Conservation (phyloP, 129 eudicot species). For the Pittosporum tobira region DNA sequence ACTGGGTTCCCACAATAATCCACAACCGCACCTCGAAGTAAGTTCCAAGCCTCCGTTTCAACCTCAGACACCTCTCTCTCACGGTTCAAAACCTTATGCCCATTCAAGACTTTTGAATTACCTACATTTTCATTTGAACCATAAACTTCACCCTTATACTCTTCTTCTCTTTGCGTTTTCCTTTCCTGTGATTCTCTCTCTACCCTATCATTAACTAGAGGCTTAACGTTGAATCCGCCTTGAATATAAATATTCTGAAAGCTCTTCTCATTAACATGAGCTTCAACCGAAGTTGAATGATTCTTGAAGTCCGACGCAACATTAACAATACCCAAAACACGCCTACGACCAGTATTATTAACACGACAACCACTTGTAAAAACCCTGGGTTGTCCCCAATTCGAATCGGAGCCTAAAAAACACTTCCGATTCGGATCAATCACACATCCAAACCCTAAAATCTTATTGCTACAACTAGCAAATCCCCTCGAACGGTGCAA, state of each 20-base stretch:
- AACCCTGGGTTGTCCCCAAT: conserved; percentile 45
- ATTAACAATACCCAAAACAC: conserved; percentile 33
- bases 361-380: conserved; percentile 29
- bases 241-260: conserved; percentile 58
- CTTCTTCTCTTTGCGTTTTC: conserved; percentile 14
- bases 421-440: conserved; percentile 43
- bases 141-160: conserved; percentile 13
- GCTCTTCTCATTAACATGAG: conserved; percentile 43
- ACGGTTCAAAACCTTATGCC: conserved; percentile 12
- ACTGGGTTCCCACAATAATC: conserved; percentile 76
- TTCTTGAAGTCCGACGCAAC: conserved; percentile 72
- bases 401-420: conserved; percentile 57
- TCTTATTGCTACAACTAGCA: conserved; percentile 22
- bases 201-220: conserved; percentile 39
- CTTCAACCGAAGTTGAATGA: conserved; percentile 60
- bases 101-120: conserved; percentile 19
- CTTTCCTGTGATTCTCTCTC: conserved; percentile 22
- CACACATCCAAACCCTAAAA: conserved; percentile 41
- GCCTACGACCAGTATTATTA: conserved; percentile 21
- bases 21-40: conserved; percentile 65
- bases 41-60: conserved; percentile 77
- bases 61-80: conserved; percentile 44
- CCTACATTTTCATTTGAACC: conserved; percentile 28
- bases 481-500: conserved; percentile 9
- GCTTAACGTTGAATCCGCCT: conserved; percentile 74